phyloP scores from a whole-genome alignment of 2,329 filamentous ascomycete species.

The Botrytis cinerea region DNA sequence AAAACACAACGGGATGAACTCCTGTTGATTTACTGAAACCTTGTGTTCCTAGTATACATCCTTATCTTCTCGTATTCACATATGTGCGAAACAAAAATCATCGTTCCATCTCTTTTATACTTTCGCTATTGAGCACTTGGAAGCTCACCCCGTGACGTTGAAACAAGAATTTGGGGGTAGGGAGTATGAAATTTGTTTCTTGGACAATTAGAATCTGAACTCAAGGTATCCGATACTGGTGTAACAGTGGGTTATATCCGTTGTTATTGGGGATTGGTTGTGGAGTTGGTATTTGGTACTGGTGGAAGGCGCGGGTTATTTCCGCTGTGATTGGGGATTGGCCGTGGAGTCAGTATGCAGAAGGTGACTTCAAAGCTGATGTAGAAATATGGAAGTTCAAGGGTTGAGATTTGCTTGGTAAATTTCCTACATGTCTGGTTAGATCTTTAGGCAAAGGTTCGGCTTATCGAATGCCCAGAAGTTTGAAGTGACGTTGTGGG shows the following conservation, averaged over 20 bases:
- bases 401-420: not conserved
- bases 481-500: not conserved
- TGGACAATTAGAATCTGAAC: not conserved
- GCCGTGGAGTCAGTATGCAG: not conserved
- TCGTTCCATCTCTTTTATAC: not conserved
- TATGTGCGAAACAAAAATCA: not conserved
- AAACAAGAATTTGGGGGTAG: not conserved
- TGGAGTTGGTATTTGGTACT: not conserved
- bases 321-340: not conserved
- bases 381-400: not conserved
- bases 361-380: not conserved
- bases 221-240: not conserved
- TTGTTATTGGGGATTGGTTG: not conserved
- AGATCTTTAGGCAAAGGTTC: not conserved
- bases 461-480: not conserved
- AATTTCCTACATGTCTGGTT: not conserved
- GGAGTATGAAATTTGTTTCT: not conserved
- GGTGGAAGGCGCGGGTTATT: not conserved
- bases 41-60: not conserved
- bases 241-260: not conserved
- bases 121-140: not conserved
- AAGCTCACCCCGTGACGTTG: not conserved
- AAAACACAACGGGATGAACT: not conserved
- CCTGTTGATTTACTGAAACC: not conserved
- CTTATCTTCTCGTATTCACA: not conserved